Evolutionary conservation across 2,329 filamentous ascomycete species (phyloP).

Genomic region (Apiospora arundinis): DNA sequence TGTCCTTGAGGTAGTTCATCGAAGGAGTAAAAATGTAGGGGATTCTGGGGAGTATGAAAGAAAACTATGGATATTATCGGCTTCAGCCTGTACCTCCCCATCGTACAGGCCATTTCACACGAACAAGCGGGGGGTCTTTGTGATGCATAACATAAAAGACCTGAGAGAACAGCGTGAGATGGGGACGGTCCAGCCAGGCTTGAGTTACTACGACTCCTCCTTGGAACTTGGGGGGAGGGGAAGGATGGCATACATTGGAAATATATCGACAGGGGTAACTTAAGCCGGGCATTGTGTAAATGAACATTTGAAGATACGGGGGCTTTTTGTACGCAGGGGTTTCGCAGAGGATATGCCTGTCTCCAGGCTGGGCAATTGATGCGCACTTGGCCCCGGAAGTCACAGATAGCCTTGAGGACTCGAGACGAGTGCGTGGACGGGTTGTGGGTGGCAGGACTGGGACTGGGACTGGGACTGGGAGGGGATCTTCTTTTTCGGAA

Average conservation of each 20-base stretch:
- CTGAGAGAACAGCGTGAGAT: neutral
- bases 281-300: slow-evolving; percentile 8
- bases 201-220: neutral
- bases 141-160: neutral
- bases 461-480: too few species aligned
- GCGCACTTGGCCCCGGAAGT: neutral
- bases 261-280: neutral
- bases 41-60: neutral
- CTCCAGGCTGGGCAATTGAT: slow-evolving; percentile 12
- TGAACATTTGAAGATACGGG: neutral
- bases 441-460: neutral
- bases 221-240: neutral
- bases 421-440: neutral
- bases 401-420: neutral
- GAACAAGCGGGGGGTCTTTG: slow-evolving; percentile 3
- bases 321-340: neutral
- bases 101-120: neutral
- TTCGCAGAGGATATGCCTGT: neutral
- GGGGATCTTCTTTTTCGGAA: neutral
- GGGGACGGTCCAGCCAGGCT: neutral
- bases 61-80: neutral
- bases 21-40: neutral
- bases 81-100: neutral
- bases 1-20: neutral
- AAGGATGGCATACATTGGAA: neutral